Base-by-base conservation (phyloP, 75 land plant genomes). In the Sequoia sempervirens region DNA sequence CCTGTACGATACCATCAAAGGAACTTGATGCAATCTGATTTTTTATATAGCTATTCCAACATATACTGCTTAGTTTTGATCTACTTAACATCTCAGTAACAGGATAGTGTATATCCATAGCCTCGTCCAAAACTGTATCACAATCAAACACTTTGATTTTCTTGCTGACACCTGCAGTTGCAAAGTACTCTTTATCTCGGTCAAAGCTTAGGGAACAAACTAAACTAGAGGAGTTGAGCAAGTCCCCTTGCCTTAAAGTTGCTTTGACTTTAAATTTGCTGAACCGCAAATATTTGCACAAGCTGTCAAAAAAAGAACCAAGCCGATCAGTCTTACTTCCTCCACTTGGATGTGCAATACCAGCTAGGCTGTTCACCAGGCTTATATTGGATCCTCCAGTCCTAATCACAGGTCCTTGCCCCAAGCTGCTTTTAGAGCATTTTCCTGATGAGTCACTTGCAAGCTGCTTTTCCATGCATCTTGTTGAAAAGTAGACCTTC, bases 1-100 rank as follows among this genome's bases (percentile, higher is more conserved):
- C 86, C 74, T 83, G 85, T 43, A 84, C 78, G 20, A 84, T 83
- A 26, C 83, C 84, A 32, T 78, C 85, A 80, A 72, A 79, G 45
- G n/a, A 84, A 80, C 85, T 79, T 52, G 85, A 84, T 45, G 85
- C 85, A 54, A 84, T 79, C 80, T 84, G 85, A 34, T 75, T 84
- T 75, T 84, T 84, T 79, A 84, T 84, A 43, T 84, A 84, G 41
- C 85, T 84, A 81, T 84, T 84, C 85, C 85, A 84, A 47, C 85
- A 84, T 40, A 84, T 80, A 52, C 83, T 84, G 83, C 85, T 84
- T 28, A 84, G 53, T 36, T 81, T 80, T 40, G 85, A 84, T 80
- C 66, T 84, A 34, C 38, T 84, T 37, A 83, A 7, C 85, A 84
- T 84, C 84, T 84, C 85, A 74, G 81, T 75, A 45, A 84, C 83